Conservation (phyloP, 129 eudicot species). For the Chrysanthemum seticuspe region DNA sequence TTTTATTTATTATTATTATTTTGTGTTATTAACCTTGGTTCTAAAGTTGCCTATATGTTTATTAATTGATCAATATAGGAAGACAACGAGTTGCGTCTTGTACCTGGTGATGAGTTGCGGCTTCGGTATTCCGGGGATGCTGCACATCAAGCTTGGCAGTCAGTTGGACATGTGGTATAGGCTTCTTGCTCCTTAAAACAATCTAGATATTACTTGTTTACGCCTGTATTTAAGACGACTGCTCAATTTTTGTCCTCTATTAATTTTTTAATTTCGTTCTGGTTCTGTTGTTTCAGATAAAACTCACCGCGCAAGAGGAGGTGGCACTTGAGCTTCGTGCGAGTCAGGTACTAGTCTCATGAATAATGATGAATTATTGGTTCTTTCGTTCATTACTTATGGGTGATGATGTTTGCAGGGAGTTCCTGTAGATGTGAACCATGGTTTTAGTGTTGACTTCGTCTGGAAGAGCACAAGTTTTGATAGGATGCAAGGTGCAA, state of each 20-base stretch:
- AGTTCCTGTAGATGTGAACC: slow-evolving; percentile 84
- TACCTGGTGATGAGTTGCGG: slow-evolving; percentile 27
- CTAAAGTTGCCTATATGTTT: not conserved
- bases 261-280: not conserved
- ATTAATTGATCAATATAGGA: slow-evolving; percentile 37
- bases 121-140: slow-evolving; percentile 91
- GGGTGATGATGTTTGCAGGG: slow-evolving; percentile 50
- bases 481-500: slow-evolving; percentile 96
- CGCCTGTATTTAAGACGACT: too few species aligned
- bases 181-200: not conserved
- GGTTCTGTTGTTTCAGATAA: slow-evolving; percentile 52
- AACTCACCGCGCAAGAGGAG: slow-evolving; percentile 96
- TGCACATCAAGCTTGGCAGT: slow-evolving; percentile 92
- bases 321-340: slow-evolving; percentile 99
- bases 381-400: slow-evolving; percentile 13
- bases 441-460: slow-evolving; percentile 92
- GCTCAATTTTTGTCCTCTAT: not conserved
- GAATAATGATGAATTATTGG: not conserved
- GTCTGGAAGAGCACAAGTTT: slow-evolving; percentile 99
- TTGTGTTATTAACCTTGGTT: not conserved
- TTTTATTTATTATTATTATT: not conserved
- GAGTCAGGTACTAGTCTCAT: slow-evolving; percentile 58
- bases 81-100: slow-evolving; percentile 69
- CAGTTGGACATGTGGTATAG: slow-evolving; percentile 96
- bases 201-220: not conserved